These are phyloP conservation scores for Diaporthe sp. DNA, from an alignment of 2,329 filamentous ascomycete species.

Conservation along the genomic window DNA sequence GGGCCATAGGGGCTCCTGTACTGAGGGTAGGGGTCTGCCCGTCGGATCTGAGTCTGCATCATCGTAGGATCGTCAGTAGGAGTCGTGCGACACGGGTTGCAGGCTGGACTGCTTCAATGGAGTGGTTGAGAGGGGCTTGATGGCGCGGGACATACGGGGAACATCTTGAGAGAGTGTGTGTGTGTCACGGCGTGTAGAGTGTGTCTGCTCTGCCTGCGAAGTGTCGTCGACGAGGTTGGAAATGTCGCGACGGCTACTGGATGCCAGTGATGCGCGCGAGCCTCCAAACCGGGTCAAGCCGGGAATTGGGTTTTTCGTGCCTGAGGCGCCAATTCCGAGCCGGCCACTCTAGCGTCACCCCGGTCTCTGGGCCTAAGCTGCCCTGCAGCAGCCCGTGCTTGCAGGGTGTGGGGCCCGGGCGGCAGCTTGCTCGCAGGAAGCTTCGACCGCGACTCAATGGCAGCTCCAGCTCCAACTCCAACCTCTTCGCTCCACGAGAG, in stretches of 20 bases:
- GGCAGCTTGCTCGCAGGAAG: constrained; percentile 7
- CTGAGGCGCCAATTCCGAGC: constrained; percentile 35
- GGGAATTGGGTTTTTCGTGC: constrained; percentile 38
- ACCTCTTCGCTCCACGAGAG: neutral
- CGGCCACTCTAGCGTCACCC: constrained; percentile 14
- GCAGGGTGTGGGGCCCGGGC: constrained; percentile 16
- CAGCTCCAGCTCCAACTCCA: neutral
- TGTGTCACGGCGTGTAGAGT: constrained; percentile 41
- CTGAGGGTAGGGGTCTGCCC: constrained; percentile 49
- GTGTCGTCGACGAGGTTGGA: constrained; percentile 43
- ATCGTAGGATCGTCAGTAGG: constrained; percentile 48
- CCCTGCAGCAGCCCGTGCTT: constrained; percentile 23
- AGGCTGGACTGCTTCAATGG: constrained; percentile 15
- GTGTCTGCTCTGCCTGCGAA: constrained; percentile 46
- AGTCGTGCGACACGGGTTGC: neutral
- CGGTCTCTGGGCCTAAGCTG: neutral
- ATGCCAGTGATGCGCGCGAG: constrained; percentile 39
- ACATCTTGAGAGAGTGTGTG: constrained; percentile 46
- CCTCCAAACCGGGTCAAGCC: constrained; percentile 39
- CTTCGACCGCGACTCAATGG: constrained; percentile 7
- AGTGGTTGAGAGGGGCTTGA: neutral
- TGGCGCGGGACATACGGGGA: constrained; percentile 46
- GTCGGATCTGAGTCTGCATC: constrained; percentile 61
- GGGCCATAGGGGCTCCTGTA: constrained; percentile 77
- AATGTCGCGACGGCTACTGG: constrained; percentile 40